Evolutionary conservation across 805 yeast genomes (phyloP).

Genomic region (Starmerella gropengiesseri): DNA sequence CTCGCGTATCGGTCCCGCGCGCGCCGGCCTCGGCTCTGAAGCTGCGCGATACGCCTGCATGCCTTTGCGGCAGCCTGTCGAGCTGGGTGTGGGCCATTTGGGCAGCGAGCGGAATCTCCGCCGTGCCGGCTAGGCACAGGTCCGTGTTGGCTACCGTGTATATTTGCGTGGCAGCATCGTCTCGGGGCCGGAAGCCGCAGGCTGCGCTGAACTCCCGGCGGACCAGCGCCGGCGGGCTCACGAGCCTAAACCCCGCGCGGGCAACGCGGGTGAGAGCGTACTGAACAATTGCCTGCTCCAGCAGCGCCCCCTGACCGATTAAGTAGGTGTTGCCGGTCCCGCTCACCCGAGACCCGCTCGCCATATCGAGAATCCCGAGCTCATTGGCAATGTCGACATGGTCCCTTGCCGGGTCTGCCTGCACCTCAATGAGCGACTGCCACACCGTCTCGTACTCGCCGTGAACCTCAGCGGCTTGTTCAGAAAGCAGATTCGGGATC

Average conservation of each 20-base stretch:
- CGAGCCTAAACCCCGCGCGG: constrained; percentile 52
- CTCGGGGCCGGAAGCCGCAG: constrained; percentile 92
- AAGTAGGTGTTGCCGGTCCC: constrained; percentile 66
- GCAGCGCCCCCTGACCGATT: constrained; percentile 68
- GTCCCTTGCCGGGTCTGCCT: constrained; percentile 29
- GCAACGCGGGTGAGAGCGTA: constrained; percentile 63
- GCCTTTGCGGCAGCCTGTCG: constrained; percentile 22
- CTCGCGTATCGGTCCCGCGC: constrained; percentile 83
- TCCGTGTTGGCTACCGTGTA: constrained; percentile 46
- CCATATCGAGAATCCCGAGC: constrained; percentile 60
- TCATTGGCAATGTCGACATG: constrained; percentile 63
- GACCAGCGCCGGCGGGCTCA: constrained; percentile 78
- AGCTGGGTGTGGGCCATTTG: constrained; percentile 46
- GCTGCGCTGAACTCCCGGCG: constrained; percentile 66
- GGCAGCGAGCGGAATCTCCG: constrained; percentile 90
- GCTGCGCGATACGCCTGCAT: constrained; percentile 64
- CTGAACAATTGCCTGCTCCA: constrained; percentile 83
- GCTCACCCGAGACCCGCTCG: constrained; percentile 59
- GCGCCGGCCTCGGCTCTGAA: constrained; percentile 97
- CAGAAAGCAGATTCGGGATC: constrained; percentile 28
- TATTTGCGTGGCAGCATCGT: constrained; percentile 64
- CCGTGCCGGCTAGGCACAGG: constrained; percentile 78
- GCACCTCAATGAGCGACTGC: not conserved
- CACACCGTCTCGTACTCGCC: constrained; percentile 22
- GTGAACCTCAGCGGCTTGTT: constrained; percentile 16